Evolutionary conservation across 306 rosid genomes (phyloP), one percentile per base, ranked within the genome.

Genomic region (Potentilla sterilis): DNA sequence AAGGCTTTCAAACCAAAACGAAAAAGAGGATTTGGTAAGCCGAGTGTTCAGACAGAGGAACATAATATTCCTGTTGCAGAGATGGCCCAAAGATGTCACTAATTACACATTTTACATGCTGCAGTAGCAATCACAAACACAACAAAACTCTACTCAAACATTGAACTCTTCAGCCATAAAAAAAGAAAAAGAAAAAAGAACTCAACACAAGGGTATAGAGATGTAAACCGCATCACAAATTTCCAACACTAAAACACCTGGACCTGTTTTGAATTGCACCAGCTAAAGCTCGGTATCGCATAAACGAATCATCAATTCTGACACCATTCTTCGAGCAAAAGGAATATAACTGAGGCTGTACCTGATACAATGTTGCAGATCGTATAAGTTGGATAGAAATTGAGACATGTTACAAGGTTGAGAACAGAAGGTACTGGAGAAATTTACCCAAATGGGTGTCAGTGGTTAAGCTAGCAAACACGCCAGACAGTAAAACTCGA

Each of bases 241-340:
- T 11, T 57, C 79, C 75, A 83, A 65, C 49, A 69, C 63, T 42
- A 65, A 24, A 70, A 9, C 24, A 55, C 19, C 70, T 8, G 1
- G 52, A 43, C 75, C 51, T 44, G 44, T 51, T 67, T 72, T 49
- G 67, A 42, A 42, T 79, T 9, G 69, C 48, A 47, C 1, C 64
- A n/a, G 77, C 84, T 85, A 95, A 42, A 92, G 86, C 78, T 95
- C 97, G 14, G 97, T 95, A 83, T 95, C 93, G 9, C 88, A 90
- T 32, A 92, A 81, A 61, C 97, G 90, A 52, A 90, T 61, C 97
- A 92, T 95, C 91, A 95, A 73, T 76, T 82, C 81, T 6, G 99
- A 95, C 68, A 95, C 97, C 88, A 92, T 90, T 85, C 93, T 90
- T 83, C 97, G 92, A 73, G 99, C 99, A 85, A 95, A 95, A 42